phyloP scores from a whole-genome alignment of 257 asterid genomes.

The Solanum virginianum region DNA sequence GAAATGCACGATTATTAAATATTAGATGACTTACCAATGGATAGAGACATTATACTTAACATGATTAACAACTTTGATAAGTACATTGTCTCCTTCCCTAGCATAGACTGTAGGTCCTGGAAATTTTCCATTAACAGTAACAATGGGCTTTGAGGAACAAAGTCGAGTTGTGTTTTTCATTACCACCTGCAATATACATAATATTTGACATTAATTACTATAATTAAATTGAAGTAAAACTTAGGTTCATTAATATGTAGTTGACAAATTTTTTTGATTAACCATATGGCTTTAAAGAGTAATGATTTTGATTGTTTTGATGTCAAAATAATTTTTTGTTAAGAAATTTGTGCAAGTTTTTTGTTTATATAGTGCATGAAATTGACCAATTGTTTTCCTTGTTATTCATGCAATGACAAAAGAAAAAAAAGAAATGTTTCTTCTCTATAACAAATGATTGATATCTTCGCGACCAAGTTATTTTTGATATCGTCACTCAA shows the following conservation, averaged over 20 bases:
- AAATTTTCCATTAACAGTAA: slow-evolving; percentile 59
- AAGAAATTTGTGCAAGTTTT: neutral
- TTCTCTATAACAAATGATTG: neutral
- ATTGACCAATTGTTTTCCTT: neutral
- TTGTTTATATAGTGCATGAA: neutral
- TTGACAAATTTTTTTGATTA: neutral
- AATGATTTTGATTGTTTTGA: neutral
- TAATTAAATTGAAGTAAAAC: neutral
- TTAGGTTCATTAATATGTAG: neutral
- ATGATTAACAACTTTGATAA: slow-evolving; percentile 65
- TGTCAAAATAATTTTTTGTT: neutral
- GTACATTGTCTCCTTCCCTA: slow-evolving; percentile 62
- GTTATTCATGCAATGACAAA: neutral
- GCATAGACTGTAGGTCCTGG: slow-evolving; percentile 92
- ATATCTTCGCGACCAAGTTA: neutral
- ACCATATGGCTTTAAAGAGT: neutral
- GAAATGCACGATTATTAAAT: neutral
- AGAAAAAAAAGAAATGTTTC: neutral
- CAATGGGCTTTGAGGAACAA: slow-evolving; percentile 62
- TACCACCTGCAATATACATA: slow-evolving; percentile 43
- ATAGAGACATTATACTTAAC: slow-evolving; percentile 78
- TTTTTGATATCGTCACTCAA: neutral
- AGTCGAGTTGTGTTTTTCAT: slow-evolving; percentile 43
- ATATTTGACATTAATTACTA: neutral
- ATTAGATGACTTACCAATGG: slow-evolving; percentile 46